Base-by-base conservation (phyloP, 257 asterid species). In the Avicennia marina region DNA sequence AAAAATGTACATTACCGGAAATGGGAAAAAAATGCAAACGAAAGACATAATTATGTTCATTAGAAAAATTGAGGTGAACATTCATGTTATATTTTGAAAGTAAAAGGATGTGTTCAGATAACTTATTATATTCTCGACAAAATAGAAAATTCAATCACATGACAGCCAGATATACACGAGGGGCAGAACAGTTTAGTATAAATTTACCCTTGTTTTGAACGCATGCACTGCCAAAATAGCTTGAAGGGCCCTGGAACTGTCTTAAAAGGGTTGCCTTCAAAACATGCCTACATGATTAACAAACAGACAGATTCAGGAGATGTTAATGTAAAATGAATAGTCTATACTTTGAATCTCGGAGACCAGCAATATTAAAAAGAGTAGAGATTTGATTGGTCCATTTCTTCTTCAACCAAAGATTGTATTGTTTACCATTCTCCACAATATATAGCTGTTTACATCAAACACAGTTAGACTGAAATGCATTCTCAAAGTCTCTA, bases 221-320 rank as follows among this genome's bases (percentile, higher is more conserved):
- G 87, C 98, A 93, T 93, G 78, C 98, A 93, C 76, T 46, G 79
- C 78, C 80, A 82, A 59, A 93, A 93, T 25, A 89, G 81, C 86
- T 84, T 93, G 82, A 81, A 93, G 54, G 98, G 98, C 38, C 95
- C 97, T 9, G 97, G 98, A 68, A 93, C 70, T 39, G 98, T 93
- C 74, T 81, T 93, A 66, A 93, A 93, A 39, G 98, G 97, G 55
- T 93, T 93, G 50, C 98, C 98, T 75, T 91, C 98, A 59, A 88
- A 91, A 61, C 91, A 82, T 17, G 95, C 95, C 98, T 91, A 64
- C 67, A 69, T 6, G 52, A 33, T 11, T 49, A 19, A 67, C n/a
- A 43, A 58, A 36, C n/a, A n/a, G n/a, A n/a, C n/a, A n/a, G n/a
- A n/a, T n/a, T n/a, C n/a, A n/a, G n/a, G n/a, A n/a, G n/a, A n/a